Conservation (phyloP, 495 filamentous ascomycete species). For the Letharia lupina region DNA sequence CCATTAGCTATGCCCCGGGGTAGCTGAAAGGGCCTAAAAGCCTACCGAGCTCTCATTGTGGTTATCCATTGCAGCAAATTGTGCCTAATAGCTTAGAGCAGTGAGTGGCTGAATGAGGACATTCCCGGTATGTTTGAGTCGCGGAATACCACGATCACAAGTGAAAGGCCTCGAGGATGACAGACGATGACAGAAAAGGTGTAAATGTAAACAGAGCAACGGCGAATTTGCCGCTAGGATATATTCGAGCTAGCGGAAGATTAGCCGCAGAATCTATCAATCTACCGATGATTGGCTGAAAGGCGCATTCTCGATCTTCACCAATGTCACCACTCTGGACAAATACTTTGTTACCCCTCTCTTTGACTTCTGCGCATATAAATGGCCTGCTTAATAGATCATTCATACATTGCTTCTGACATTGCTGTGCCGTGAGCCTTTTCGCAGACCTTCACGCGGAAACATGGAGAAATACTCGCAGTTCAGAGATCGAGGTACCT, state of each 20-base stretch:
- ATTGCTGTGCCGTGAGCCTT: not conserved
- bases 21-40: not conserved
- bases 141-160: not conserved
- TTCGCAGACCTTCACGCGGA: not conserved
- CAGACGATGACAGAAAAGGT: not conserved
- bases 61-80: constrained; percentile 19
- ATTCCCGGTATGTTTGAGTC: not conserved
- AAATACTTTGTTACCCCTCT: not conserved
- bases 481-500: constrained; percentile 82
- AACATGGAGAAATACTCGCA: constrained; percentile 96
- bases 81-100: not conserved
- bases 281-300: not conserved
- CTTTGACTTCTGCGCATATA: not conserved
- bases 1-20: not conserved
- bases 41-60: constrained; percentile 26
- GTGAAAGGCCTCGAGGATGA: not conserved
- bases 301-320: not conserved
- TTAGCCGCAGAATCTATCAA: not conserved
- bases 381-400: constrained; percentile 2
- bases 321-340: not conserved
- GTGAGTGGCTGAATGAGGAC: not conserved
- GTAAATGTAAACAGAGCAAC: constrained; percentile 6
- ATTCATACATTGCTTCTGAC: not conserved
- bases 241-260: not conserved
- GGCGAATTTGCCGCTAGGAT: not conserved